These are phyloP conservation scores for Apiospora phragmitis DNA, from an alignment of 2,329 filamentous ascomycete genomes.

Conservation along the genomic window DNA sequence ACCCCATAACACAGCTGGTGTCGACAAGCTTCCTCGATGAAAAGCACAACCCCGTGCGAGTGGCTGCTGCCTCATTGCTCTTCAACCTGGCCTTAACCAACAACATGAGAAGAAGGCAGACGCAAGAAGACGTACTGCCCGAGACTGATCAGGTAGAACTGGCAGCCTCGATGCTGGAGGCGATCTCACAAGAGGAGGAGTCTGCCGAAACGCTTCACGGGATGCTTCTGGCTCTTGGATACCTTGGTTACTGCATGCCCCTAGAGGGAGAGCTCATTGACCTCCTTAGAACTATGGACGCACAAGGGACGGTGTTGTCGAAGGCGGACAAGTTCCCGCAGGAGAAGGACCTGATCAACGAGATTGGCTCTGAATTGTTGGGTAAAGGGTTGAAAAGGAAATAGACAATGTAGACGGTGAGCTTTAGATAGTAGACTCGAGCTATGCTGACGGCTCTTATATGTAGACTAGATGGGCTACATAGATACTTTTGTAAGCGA, in stretches of 20 bases:
- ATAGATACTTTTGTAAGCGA: neutral
- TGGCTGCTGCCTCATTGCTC: slow-evolving; percentile 78
- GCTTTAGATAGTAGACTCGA: neutral
- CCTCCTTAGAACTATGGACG: slow-evolving; percentile 76
- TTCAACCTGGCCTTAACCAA: slow-evolving; percentile 79
- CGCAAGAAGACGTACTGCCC: slow-evolving; percentile 57
- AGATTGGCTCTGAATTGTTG: slow-evolving; percentile 54
- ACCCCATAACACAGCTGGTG: slow-evolving; percentile 66
- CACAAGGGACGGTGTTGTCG: slow-evolving; percentile 59
- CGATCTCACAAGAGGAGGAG: slow-evolving; percentile 57
- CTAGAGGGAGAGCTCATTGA: slow-evolving; percentile 76
- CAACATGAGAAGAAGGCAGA: slow-evolving; percentile 62
- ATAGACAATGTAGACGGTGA: neutral
- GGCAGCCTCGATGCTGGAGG: slow-evolving; percentile 77
- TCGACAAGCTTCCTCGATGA: slow-evolving; percentile 79
- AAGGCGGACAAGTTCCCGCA: slow-evolving; percentile 59
- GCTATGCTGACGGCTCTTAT: neutral
- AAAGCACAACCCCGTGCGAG: slow-evolving; percentile 70
- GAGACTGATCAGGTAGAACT: slow-evolving; percentile 79
- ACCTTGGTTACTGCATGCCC: slow-evolving; percentile 71
- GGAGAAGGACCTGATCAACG: slow-evolving; percentile 55
- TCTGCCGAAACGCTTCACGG: slow-evolving; percentile 76
- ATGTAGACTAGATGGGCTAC: neutral
- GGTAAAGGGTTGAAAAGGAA: slow-evolving; percentile 48
- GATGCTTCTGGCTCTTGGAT: slow-evolving; percentile 73